These are phyloP conservation scores for Fallopia convolvulus DNA, from an alignment of 148 eudicot species.

Conservation along the genomic window DNA sequence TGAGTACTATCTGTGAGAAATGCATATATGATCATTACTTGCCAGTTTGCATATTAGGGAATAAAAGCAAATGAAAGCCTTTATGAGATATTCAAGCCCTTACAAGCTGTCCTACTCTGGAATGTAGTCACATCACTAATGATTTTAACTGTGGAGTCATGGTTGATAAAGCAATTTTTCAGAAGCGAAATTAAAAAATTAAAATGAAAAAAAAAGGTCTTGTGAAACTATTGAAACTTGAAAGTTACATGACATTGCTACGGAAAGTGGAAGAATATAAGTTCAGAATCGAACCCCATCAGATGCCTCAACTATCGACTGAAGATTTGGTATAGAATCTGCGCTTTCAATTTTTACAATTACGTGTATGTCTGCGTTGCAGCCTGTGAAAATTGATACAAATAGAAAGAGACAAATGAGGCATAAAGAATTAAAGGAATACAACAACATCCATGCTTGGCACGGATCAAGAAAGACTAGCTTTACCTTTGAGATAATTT, in stretches of 20 bases:
- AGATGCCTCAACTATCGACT: conserved; percentile 83
- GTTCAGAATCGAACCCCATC: conserved; percentile 66
- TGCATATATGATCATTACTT: not conserved
- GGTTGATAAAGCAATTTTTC: not conserved
- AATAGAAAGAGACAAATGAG: conserved; percentile 2
- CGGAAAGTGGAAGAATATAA: not conserved
- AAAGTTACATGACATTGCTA: not conserved
- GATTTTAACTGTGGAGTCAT: not conserved
- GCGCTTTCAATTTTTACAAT: conserved; percentile 95
- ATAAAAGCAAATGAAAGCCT: not conserved
- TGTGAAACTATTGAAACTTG: not conserved
- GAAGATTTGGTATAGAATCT: conserved; percentile 90
- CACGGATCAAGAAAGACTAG: conserved; percentile 3
- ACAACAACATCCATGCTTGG: not conserved
- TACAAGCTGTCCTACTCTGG: not conserved
- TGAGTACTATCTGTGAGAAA: not conserved
- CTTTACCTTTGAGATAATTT: conserved; percentile 70
- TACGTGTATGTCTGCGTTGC: conserved; percentile 84
- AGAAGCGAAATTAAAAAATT: not conserved
- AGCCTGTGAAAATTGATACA: conserved; percentile 34
- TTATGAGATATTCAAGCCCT: not conserved
- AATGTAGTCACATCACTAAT: not conserved
- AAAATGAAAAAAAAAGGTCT: not conserved
- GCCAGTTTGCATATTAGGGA: not conserved
- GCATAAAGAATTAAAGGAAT: not conserved